A percentile compares a stretch with the other conserved stretches of the same genome.
These are phyloP conservation scores for Neonectria sp. DNA, from an alignment of 2,329 filamentous ascomycete genomes.

Conservation along the genomic window DNA sequence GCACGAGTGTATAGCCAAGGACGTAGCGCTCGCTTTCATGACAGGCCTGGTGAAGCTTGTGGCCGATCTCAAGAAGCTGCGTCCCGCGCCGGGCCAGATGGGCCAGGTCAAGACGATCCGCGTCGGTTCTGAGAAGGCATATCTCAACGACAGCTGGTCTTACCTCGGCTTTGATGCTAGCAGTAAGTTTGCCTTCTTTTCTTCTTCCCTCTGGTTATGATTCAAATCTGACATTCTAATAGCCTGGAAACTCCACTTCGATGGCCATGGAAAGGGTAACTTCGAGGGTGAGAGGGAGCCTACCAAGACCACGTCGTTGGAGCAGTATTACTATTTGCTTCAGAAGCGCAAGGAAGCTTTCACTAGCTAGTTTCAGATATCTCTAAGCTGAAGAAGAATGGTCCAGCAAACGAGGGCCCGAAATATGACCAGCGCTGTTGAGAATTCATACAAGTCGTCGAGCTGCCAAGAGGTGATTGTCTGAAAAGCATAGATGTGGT, in stretches of 20 bases:
- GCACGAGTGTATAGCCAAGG: conserved; percentile 62
- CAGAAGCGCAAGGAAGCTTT: conserved; percentile 53
- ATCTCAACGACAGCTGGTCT: conserved; percentile 65
- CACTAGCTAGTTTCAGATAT: conserved; percentile 8
- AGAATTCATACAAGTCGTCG: background rate
- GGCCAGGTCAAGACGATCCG: conserved; percentile 61
- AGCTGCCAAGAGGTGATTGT: background rate
- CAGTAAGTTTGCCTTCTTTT: conserved; percentile 54
- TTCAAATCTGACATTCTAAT: conserved; percentile 39
- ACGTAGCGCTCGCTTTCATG: conserved; percentile 59
- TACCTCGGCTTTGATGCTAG: conserved; percentile 61
- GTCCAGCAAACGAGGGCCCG: background rate
- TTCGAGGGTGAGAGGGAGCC: conserved; percentile 52
- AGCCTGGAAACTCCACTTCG: conserved; percentile 57
- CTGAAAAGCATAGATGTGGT: too few relatives aligned
- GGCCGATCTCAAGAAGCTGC: conserved; percentile 60
- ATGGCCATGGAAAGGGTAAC: conserved; percentile 54
- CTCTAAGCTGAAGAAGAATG: background rate
- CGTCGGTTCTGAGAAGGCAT: conserved; percentile 57
- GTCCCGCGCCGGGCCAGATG: conserved; percentile 62
- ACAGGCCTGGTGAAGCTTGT: conserved; percentile 59
- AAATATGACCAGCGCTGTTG: background rate
- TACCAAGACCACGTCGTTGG: conserved; percentile 42
- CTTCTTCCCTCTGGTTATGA: accelerated
- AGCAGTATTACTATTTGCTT: conserved; percentile 54